Base-by-base conservation (phyloP, 768 basidiomycete genomes). In the Phaffia tasmanica region DNA sequence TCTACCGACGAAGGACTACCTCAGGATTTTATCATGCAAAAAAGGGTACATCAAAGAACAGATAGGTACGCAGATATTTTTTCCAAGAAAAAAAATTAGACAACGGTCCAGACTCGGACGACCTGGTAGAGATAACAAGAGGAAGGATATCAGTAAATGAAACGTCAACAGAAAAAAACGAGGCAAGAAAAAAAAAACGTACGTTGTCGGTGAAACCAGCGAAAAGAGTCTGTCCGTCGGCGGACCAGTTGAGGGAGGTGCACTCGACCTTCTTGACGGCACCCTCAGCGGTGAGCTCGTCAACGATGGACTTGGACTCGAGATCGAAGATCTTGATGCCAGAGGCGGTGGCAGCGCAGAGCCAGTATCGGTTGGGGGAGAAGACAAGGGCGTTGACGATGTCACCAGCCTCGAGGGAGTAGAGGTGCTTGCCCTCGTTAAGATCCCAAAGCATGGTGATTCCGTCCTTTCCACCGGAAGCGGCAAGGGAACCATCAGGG, bases 371-470 rank as follows among this genome's bases (percentile, higher is more conserved):
- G 84, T 99, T 99, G 69, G 95, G 95, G 19, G 90, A 93, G 84
- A 99, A 99, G 77, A 98, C 95, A 72, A 99, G 88, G 69, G 95
- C 92, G 77, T 99, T 97, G 84, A 99, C 93, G 72, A 92, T 81
- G 77, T 99, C 90, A 69, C 93, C 93, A 57, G 95, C 95, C 79
- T 99, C 95, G 68, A 99, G 87, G 63, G 92, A 97, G 84, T 99
- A 99, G 75, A 99, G 86, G 83, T 98, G 95, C 82, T 97, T 98
- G 83, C 92, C 93, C 83, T 98, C 95, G 81, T 97, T 98, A 74
- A 99, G 81, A 78, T 99, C 95, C 95, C 95, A 99, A 70, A 97
- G 87, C 93, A 97, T 97, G 77, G 93, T 95, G 79, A 97, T 94
- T 70, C 93, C 93, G 78, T 99, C 95, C 81, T 98, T 98, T 74